These are phyloP conservation scores for Trichoderma orchidacearum DNA, from an alignment of 495 filamentous ascomycete species.

Conservation along the genomic window DNA sequence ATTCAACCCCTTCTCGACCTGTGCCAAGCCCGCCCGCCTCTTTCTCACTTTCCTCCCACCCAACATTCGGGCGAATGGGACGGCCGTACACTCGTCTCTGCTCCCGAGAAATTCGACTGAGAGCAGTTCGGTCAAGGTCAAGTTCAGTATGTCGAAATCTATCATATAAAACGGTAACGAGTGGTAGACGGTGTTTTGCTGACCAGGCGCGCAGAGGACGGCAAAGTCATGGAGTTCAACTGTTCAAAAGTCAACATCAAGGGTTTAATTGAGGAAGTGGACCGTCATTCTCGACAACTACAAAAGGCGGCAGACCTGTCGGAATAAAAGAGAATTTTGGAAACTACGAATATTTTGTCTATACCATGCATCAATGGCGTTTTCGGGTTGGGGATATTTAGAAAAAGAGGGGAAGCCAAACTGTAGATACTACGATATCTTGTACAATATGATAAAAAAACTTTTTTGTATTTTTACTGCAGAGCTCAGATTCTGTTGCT, in stretches of 20 bases:
- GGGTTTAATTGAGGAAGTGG: conserved; percentile 76
- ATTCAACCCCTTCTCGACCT: conserved; percentile 83
- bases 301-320: conserved; percentile 71
- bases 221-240: conserved; percentile 61
- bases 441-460: background rate
- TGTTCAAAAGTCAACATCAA: conserved; percentile 68
- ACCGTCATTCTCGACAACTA: conserved; percentile 71
- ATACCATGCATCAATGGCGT: background rate
- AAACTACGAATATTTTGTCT: background rate
- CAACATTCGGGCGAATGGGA: conserved; percentile 50
- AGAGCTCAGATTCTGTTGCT: background rate
- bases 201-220: conserved; percentile 46
- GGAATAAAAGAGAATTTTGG: no score
- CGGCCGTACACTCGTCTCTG: conserved; percentile 69
- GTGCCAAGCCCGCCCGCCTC: conserved; percentile 64
- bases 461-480: background rate
- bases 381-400: background rate
- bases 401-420: background rate
- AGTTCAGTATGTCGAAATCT: conserved; percentile 54
- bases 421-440: background rate
- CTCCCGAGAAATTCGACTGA: conserved; percentile 52
- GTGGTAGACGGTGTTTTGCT: background rate
- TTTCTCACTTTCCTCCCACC: conserved; percentile 83
- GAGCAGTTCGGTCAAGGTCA: conserved; percentile 52
- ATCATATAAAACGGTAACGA: background rate